phyloP scores from a whole-genome alignment of 495 filamentous ascomycete species.

The Hyaloscypha bicolor region DNA sequence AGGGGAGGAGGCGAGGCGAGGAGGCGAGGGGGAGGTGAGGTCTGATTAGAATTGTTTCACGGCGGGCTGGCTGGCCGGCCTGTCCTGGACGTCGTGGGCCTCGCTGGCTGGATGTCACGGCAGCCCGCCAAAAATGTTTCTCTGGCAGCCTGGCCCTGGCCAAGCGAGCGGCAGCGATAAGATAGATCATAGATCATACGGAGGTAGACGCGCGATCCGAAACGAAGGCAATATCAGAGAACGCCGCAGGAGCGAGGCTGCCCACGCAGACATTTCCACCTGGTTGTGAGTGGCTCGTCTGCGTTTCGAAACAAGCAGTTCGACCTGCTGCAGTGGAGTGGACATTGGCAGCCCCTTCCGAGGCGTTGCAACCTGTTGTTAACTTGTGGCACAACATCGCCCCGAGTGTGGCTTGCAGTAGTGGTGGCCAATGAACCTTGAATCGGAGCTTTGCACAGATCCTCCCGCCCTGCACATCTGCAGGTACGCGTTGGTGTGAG shows the following conservation, averaged over 20 bases:
- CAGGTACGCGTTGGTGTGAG: background rate
- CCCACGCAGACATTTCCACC: no score
- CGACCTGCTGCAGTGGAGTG: background rate
- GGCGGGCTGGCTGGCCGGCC: background rate
- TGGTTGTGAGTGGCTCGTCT: background rate
- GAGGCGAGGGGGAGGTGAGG: background rate
- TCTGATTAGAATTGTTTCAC: conserved; percentile 2
- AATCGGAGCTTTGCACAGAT: background rate
- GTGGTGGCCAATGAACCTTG: background rate
- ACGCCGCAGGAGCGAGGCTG: background rate
- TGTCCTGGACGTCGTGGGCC: background rate
- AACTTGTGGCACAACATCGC: background rate
- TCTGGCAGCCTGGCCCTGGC: background rate
- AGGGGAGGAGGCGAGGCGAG: no score
- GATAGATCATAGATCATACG: background rate
- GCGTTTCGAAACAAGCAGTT: background rate
- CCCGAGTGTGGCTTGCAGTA: background rate
- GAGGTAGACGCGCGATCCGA: background rate
- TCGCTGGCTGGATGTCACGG: background rate
- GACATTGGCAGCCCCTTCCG: background rate
- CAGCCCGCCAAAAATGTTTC: background rate
- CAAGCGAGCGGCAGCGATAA: background rate
- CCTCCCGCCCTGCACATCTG: background rate
- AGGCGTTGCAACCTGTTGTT: background rate
- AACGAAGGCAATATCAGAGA: background rate